Conservation (phyloP, 129 eudicot genomes). For the Apium graveolens region DNA sequence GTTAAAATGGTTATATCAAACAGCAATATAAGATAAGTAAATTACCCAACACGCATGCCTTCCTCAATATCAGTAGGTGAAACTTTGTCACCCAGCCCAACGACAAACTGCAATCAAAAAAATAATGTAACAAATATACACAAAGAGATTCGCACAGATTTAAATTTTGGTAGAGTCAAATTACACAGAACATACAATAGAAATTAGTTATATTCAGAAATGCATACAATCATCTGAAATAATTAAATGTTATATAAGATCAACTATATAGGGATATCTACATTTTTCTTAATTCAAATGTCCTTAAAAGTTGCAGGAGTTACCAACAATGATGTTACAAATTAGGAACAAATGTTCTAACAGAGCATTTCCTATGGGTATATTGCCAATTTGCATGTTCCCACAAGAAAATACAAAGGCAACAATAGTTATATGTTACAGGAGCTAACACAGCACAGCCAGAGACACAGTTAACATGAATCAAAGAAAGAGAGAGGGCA, state of each 20-base stretch:
- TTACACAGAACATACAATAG: not conserved
- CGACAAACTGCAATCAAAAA: slow-evolving; percentile 67
- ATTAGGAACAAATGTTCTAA: no score
- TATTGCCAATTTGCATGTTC: not conserved
- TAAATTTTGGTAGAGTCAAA: not conserved
- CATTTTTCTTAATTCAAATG: not conserved
- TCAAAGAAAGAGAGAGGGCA: not conserved
- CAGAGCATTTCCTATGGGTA: not conserved
- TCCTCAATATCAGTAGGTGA: slow-evolving; percentile 99
- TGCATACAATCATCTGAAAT: not conserved
- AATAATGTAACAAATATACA: slow-evolving; percentile 15
- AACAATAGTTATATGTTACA: not conserved
- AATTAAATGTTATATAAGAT: not conserved
- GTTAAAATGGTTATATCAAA: not conserved
- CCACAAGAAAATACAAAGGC: not conserved
- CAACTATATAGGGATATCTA: not conserved
- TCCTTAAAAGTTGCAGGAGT: not conserved
- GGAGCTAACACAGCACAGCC: not conserved
- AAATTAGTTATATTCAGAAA: not conserved
- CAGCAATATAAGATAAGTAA: slow-evolving; percentile 1
- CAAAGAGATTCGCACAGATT: not conserved
- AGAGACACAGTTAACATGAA: not conserved
- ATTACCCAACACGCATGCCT: slow-evolving; percentile 99
- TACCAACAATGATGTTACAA: not conserved
- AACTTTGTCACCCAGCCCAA: slow-evolving; percentile 94